phyloP scores from a whole-genome alignment of 495 filamentous ascomycete species.

The Penicillium steckii region DNA sequence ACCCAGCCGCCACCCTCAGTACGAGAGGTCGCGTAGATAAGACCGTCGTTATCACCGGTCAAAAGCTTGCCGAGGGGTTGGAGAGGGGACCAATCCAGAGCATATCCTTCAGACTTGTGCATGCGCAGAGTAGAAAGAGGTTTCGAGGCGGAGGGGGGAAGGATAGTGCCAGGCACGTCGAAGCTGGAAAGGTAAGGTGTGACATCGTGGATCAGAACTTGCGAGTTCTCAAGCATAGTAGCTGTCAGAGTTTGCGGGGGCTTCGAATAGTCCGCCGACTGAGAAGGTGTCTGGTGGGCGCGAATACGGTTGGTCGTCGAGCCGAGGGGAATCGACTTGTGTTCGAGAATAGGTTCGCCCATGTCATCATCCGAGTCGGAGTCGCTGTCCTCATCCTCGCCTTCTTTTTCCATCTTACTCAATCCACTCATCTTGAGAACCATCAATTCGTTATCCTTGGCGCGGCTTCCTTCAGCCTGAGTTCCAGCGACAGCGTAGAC shows the following conservation, averaged over 20 bases:
- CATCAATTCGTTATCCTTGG: slow-evolving; percentile 88
- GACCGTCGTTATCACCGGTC: slow-evolving; percentile 86
- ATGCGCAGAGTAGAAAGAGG: slow-evolving; percentile 82
- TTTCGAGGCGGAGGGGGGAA: slow-evolving; percentile 79
- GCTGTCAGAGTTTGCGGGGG: slow-evolving; percentile 81
- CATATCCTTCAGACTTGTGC: slow-evolving; percentile 93
- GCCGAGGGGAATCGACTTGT: slow-evolving; percentile 77
- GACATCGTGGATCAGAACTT: slow-evolving; percentile 91
- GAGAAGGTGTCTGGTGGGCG: slow-evolving; percentile 68
- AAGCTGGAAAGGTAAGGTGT: slow-evolving; percentile 83
- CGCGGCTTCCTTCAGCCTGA: slow-evolving; percentile 72
- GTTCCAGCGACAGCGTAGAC: slow-evolving; percentile 93
- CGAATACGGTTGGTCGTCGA: slow-evolving; percentile 93
- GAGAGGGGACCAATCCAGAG: slow-evolving; percentile 87
- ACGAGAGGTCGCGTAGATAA: slow-evolving; percentile 82
- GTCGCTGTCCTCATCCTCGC: slow-evolving; percentile 70
- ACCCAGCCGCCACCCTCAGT: slow-evolving; percentile 86
- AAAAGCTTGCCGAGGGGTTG: slow-evolving; percentile 76
- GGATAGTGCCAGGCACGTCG: slow-evolving; percentile 77
- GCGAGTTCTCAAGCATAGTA: slow-evolving; percentile 82
- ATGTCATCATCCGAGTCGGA: slow-evolving; percentile 72
- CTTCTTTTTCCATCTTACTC: slow-evolving; percentile 77
- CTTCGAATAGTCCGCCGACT: slow-evolving; percentile 58
- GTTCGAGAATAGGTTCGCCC: slow-evolving; percentile 91
- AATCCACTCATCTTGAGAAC: slow-evolving; percentile 93